Evolutionary conservation across 164 flowering plant species (phyloP), one percentile per base, ranked within the genome.

Genomic region (Vitis rupestris): DNA sequence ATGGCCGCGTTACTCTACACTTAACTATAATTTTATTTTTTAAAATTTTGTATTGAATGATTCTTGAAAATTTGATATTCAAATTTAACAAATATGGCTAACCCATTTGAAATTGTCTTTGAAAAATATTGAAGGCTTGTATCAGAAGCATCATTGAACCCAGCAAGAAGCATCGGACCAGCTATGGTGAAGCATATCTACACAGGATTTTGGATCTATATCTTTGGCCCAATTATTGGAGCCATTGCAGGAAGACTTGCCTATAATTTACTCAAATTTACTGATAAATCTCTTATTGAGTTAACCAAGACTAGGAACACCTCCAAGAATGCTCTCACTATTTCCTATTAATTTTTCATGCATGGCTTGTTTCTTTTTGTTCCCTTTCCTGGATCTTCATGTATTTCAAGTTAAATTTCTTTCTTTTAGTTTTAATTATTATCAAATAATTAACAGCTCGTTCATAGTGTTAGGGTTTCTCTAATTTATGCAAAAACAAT

Each of bases 121-220:
- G 23, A 19, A 19, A 19, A 1, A 8, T 1, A 50, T 65, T 72
- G 74, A 81, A 88, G 90, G 81, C 86, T 80, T 1, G 49, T 86
- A 1, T 83, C 93, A 0, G 93, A 90, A 47, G 90, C 85, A 44
- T 86, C 90, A 1, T 82, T 88, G 90, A 88, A 88, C 72, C 92
- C 92, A 1, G 88, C 92, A 9, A 86, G 90, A 72, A 85, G 83
- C 37, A 15, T 86, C n/a, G 92, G 92, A 10, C 92, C 92, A 53
- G 88, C 92, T 0, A 27, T 88, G 0, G 75, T 85, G 7, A 75
- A 50, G 71, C 73, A 72, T 16, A 50, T n/a, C 0, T 88, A 70
- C 58, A 73, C 63, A 11, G 82, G 81, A 7, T 37, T 86, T 2
- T 88, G 92, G 92, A 63, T 83, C 0, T 88, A 88, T 50, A 71